A percentile compares a stretch with the other conserved stretches of the same genome.
phyloP scores from a whole-genome alignment of 2,329 filamentous ascomycete species.

The Sporothrix sp. region DNA sequence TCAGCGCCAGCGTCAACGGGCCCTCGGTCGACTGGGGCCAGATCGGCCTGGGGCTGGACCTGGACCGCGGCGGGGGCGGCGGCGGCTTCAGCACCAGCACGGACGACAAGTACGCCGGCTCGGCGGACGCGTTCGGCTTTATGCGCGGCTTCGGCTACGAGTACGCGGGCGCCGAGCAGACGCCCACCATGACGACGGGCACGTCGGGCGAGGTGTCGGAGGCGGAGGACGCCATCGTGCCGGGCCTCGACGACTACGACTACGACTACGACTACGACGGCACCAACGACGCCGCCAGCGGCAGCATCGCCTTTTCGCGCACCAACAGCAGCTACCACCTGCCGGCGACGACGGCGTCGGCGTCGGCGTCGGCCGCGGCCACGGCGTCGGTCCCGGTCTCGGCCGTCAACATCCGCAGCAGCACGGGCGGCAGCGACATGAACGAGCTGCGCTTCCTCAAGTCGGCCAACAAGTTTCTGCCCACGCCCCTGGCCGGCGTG shows the following conservation, averaged over 20 bases:
- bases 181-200: conserved; percentile 45
- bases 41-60: conserved; percentile 37
- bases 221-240: conserved; percentile 47
- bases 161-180: conserved; percentile 44
- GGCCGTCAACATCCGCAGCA: conserved; percentile 27
- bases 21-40: conserved; percentile 45
- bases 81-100: conserved; percentile 33
- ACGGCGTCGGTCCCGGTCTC: too few species aligned
- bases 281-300: conserved; percentile 21
- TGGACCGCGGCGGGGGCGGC: too few species aligned
- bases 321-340: conserved; percentile 38
- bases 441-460: conserved; percentile 45
- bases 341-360: too few species aligned
- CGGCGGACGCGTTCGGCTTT: conserved; percentile 44
- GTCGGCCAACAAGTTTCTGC: conserved; percentile 35
- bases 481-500: conserved; percentile 30
- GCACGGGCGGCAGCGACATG: conserved; percentile 36
- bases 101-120: conserved; percentile 40
- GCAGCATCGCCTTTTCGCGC: conserved; percentile 37
- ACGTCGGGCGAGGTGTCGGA: conserved; percentile 60
- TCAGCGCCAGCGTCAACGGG: conserved; percentile 52
- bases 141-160: conserved; percentile 45
- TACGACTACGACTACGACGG: conserved; percentile 23
- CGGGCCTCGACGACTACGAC: conserved; percentile 33
- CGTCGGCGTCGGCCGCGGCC: too few species aligned